Base-by-base conservation (phyloP, 306 rosid species). In the Canavalia ensiformis region DNA sequence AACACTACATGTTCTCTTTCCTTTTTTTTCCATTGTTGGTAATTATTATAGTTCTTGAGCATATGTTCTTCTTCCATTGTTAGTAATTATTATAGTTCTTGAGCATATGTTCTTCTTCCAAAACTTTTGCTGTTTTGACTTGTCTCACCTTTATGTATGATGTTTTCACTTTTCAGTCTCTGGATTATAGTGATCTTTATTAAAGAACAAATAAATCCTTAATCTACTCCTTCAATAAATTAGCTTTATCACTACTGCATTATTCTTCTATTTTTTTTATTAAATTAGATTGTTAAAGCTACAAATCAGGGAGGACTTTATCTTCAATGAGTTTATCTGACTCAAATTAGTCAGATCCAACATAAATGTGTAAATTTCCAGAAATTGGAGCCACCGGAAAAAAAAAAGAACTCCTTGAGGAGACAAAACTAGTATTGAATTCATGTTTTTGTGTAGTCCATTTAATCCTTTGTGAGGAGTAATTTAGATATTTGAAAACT, bases 41-140 rank as follows among this genome's bases (percentile, higher is more conserved):
- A 35, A 10, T 49, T 62, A 4, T 51, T 42, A 67, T 74, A 66
- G 7, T 33, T 82, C 82, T 34, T 64, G 56, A 87, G 87, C 84
- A 87, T 70, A 71, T 83, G 84, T 89, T 79, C 94, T 88, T 5
- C 76, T 81, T 72, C 80, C 68, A 74, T 39, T 49, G 28, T 29
- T 47, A 4, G 6, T 50, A 35, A 10, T 49, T 62, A 4, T 51
- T 42, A 67, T 74, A 66, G 7, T 33, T 82, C 82, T 34, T 64
- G 56, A 87, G 87, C 84, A 87, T 70, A 71, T 83, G 84, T 89
- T 79, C 94, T 88, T 5, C 76, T 81, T 72, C 80, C 68, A 74
- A 46, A 68, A 33, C 66, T 71, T 77, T 7, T 51, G 35, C 37
- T 42, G 41, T 56, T 49, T 80, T 63, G 57, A 18, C 54, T 67